These are phyloP conservation scores for Boletus semigastroideus DNA, from an alignment of 1,284 basidiomycete species.

Conservation along the genomic window DNA sequence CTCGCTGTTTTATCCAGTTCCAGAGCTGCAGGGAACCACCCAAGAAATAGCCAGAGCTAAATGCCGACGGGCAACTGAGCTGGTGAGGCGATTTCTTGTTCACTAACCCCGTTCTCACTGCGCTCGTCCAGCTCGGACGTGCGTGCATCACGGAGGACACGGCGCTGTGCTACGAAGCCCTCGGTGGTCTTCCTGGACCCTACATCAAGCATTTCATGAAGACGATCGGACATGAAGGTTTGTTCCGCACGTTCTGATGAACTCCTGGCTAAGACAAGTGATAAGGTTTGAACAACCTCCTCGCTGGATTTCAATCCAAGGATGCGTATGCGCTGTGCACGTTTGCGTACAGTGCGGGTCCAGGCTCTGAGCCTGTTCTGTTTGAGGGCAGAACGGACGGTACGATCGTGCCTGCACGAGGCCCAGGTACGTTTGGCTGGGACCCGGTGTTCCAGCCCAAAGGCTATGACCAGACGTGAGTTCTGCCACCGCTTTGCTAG, in stretches of 20 bases:
- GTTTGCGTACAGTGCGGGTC: slow-evolving; percentile 90
- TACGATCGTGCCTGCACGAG: slow-evolving; percentile 83
- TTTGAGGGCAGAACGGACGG: slow-evolving; percentile 94
- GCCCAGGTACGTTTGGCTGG: slow-evolving; percentile 82
- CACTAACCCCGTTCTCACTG: neutral
- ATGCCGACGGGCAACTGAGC: slow-evolving; percentile 80
- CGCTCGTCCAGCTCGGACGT: slow-evolving; percentile 56
- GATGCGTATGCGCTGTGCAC: slow-evolving; percentile 92
- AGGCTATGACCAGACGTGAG: slow-evolving; percentile 75
- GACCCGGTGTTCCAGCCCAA: slow-evolving; percentile 88
- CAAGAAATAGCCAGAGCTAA: slow-evolving; percentile 90
- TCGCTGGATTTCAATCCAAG: slow-evolving; percentile 81
- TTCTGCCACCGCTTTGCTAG: slow-evolving; percentile 5
- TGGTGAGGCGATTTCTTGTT: slow-evolving; percentile 43
- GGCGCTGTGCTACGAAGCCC: slow-evolving; percentile 86
- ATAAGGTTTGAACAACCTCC: slow-evolving; percentile 79
- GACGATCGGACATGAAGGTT: slow-evolving; percentile 71
- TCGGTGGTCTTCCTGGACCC: slow-evolving; percentile 90
- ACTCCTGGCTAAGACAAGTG: slow-evolving; percentile 11
- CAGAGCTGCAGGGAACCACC: slow-evolving; percentile 93
- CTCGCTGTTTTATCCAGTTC: slow-evolving; percentile 51
- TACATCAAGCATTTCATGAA: slow-evolving; percentile 95
- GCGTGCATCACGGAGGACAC: slow-evolving; percentile 98
- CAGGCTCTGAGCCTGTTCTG: slow-evolving; percentile 76
- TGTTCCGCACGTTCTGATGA: slow-evolving; percentile 20